phyloP scores from a whole-genome alignment of 257 asterid species.

The Solanum ossicruentum region DNA sequence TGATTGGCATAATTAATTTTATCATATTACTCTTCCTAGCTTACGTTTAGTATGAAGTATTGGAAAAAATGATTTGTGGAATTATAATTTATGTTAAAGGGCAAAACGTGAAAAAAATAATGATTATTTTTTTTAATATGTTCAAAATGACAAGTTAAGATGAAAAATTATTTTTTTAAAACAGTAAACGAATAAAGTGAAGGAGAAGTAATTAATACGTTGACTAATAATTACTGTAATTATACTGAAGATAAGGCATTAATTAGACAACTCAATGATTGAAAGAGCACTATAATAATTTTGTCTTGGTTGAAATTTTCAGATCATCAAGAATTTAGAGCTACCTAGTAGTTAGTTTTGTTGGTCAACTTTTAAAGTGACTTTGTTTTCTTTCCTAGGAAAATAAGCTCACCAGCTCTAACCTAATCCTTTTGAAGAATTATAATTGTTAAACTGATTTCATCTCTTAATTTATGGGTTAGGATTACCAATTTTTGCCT shows the following conservation, averaged over 20 bases:
- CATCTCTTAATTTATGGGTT: background rate
- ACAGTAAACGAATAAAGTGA: too few species aligned
- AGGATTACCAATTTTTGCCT: background rate
- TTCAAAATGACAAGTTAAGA: background rate
- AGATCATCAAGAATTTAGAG: background rate
- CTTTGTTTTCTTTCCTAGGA: background rate
- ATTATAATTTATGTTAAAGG: too few species aligned
- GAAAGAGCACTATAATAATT: background rate
- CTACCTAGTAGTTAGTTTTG: background rate
- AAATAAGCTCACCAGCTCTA: background rate
- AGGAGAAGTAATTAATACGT: background rate
- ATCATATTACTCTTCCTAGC: too few species aligned
- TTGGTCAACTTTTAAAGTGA: background rate
- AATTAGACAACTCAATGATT: background rate
- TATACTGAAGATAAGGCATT: background rate
- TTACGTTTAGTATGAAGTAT: too few species aligned
- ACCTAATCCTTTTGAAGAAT: background rate
- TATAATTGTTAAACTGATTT: background rate
- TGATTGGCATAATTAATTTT: too few species aligned
- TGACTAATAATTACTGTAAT: background rate
- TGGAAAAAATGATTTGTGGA: too few species aligned
- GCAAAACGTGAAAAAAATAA: too few species aligned
- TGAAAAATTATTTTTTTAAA: background rate
- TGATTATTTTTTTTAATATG: accelerated
- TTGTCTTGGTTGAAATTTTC: background rate